phyloP scores from a whole-genome alignment of 352 stramenopile species.

The Globisporangium nodosum region DNA sequence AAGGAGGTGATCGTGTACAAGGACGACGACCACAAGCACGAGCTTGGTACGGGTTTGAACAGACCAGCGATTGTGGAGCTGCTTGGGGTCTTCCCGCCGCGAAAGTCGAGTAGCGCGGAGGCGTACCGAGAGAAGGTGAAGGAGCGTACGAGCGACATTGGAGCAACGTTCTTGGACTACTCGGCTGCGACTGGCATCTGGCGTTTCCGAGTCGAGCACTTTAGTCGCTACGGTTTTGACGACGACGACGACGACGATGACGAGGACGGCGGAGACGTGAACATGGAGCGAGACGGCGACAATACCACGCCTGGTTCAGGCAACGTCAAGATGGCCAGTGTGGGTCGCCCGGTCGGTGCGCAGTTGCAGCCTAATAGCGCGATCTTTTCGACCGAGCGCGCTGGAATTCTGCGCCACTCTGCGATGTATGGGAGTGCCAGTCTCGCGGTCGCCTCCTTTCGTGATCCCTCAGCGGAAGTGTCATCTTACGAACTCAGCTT shows the following conservation, averaged over 20 bases:
- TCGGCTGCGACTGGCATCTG: slow-evolving; percentile 65
- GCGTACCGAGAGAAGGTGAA: slow-evolving; percentile 77
- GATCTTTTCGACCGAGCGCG: slow-evolving; percentile 27
- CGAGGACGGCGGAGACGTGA: slow-evolving; percentile 23
- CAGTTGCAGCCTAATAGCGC: slow-evolving; percentile 9
- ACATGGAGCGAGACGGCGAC: slow-evolving; percentile 18
- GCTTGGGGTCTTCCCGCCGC: slow-evolving; percentile 66
- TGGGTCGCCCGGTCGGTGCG: slow-evolving; percentile 13
- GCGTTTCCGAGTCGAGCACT: slow-evolving; percentile 84
- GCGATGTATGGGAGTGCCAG: slow-evolving; percentile 26
- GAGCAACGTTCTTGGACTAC: slow-evolving; percentile 77
- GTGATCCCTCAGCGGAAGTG: neutral
- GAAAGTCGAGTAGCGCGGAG: slow-evolving; percentile 46
- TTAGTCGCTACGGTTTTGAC: slow-evolving; percentile 78
- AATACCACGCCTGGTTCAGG: slow-evolving; percentile 16
- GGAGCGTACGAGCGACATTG: slow-evolving; percentile 68
- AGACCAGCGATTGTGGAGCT: slow-evolving; percentile 76
- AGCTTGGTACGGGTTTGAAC: slow-evolving; percentile 68
- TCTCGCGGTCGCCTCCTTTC: slow-evolving; percentile 32
- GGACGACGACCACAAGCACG: slow-evolving; percentile 77
- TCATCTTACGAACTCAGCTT: neutral
- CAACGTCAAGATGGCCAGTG: slow-evolving; percentile 20
- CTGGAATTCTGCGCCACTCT: slow-evolving; percentile 38
- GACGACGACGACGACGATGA: slow-evolving; percentile 66
- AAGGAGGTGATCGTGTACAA: slow-evolving; percentile 86